These are phyloP conservation scores for Rhynchospora breviuscula DNA, from an alignment of 176 grass and related monocot genomes.

Conservation along the genomic window DNA sequence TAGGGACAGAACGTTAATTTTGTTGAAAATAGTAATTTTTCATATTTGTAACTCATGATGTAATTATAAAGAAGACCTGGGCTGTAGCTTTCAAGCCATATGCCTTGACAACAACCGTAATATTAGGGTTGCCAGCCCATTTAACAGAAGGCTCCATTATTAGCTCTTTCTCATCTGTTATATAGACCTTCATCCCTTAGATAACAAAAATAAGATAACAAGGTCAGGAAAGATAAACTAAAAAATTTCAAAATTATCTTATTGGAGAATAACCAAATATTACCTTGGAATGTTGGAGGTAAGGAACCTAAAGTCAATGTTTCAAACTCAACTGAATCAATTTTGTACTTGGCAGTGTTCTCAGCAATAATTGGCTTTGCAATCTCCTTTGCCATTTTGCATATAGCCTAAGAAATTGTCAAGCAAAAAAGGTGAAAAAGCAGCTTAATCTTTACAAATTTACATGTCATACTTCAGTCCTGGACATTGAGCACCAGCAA, in stretches of 20 bases:
- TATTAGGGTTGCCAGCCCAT: conserved; percentile 86
- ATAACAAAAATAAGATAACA: conserved; percentile 3
- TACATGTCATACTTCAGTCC: too few species aligned
- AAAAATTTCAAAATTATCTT: conserved; percentile 10
- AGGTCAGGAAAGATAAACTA: background rate
- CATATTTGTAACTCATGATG: background rate
- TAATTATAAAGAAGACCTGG: conserved; percentile 40
- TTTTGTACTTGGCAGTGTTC: conserved; percentile 73
- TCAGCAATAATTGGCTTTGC: conserved; percentile 79
- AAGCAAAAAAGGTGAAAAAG: background rate
- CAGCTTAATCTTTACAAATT: too few species aligned
- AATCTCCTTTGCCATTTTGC: conserved; percentile 71
- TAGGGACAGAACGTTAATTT: conserved; percentile 3
- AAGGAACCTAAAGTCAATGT: conserved; percentile 69
- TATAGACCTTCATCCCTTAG: conserved; percentile 84
- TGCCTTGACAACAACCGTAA: conserved; percentile 74
- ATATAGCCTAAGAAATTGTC: conserved; percentile 51
- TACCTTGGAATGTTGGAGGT: conserved; percentile 77
- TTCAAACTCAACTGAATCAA: conserved; percentile 82
- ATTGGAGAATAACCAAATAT: conserved; percentile 2
- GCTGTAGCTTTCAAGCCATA: conserved; percentile 64
- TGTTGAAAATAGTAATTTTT: background rate
- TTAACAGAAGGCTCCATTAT: conserved; percentile 83
- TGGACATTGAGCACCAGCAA: too few species aligned
- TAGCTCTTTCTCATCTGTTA: conserved; percentile 66